These are phyloP conservation scores for Nymphaea thermarum DNA, from an alignment of 164 flowering plant species.

Conservation along the genomic window DNA sequence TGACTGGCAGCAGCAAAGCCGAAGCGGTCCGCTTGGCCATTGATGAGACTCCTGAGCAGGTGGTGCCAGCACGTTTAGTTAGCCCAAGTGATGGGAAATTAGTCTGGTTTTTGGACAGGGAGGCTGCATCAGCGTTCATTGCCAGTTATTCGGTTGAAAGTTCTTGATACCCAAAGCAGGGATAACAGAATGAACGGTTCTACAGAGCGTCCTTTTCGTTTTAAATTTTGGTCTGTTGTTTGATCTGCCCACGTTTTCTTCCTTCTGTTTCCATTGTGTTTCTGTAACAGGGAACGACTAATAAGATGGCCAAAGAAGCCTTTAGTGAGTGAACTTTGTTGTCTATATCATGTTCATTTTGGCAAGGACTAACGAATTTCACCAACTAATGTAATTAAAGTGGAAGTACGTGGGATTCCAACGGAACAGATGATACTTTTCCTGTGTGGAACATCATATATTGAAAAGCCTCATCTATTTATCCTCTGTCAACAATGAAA, in stretches of 20 bases:
- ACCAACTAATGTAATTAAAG: not conserved
- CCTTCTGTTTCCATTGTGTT: not conserved
- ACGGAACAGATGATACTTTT: no score
- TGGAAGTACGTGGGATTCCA: not conserved
- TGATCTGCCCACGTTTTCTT: not conserved
- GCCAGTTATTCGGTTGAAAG: not conserved
- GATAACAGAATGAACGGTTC: not conserved
- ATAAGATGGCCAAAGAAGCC: not conserved
- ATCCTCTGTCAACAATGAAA: not conserved
- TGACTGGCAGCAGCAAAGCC: slow-evolving; percentile 48
- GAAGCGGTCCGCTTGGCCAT: slow-evolving; percentile 43
- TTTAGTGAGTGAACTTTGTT: not conserved
- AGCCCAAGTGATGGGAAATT: slow-evolving; percentile 45
- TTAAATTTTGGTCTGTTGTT: not conserved
- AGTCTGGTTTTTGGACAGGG: slow-evolving; percentile 68
- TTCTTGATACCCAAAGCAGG: not conserved
- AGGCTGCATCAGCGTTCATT: slow-evolving; percentile 51
- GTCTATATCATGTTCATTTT: not conserved
- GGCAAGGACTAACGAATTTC: not conserved
- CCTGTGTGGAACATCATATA: not conserved
- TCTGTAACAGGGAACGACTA: not conserved
- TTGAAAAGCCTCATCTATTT: not conserved
- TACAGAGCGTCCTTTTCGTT: not conserved
- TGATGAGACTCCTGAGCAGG: slow-evolving; percentile 21
- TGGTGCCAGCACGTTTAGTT: slow-evolving; percentile 51